These are phyloP conservation scores for Neltuma alba DNA, from an alignment of 306 rosid genomes.

Conservation along the genomic window DNA sequence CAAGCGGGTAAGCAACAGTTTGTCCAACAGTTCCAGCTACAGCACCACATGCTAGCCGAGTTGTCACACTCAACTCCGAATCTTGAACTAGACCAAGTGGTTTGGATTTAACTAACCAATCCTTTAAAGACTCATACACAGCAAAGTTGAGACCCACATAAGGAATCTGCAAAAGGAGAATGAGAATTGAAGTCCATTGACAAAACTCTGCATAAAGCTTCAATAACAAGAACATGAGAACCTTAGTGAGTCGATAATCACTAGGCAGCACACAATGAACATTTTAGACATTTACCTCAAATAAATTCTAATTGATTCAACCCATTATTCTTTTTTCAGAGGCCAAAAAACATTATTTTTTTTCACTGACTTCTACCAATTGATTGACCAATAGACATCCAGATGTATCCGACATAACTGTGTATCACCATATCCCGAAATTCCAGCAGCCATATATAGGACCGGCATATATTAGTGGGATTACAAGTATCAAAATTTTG, in stretches of 20 bases:
- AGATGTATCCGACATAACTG: not conserved
- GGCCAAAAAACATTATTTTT: not conserved
- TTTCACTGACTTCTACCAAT: not conserved
- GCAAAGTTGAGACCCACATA: slow-evolving; percentile 99
- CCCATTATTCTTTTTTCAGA: not conserved
- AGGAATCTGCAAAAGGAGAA: slow-evolving; percentile 66
- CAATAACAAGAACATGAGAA: slow-evolving; percentile 23
- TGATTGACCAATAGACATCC: not conserved
- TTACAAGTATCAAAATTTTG: not conserved
- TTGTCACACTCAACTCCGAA: slow-evolving; percentile 83
- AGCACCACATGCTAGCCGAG: slow-evolving; percentile 96
- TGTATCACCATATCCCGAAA: not conserved
- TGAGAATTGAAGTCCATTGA: slow-evolving; percentile 30
- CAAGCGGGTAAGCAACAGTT: slow-evolving; percentile 99
- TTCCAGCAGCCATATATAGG: not conserved
- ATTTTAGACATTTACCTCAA: not conserved
- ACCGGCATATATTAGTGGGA: not conserved
- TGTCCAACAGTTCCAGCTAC: slow-evolving; percentile 97
- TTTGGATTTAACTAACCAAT: slow-evolving; percentile 70
- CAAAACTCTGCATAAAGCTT: slow-evolving; percentile 14
- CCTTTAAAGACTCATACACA: slow-evolving; percentile 94
- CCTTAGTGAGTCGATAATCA: not conserved
- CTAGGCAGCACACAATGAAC: slow-evolving; percentile 13
- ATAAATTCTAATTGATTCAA: not conserved
- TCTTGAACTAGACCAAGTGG: slow-evolving; percentile 76